Evolutionary conservation across 805 yeast genomes (phyloP), one percentile per base, ranked within the genome.

Genomic region (Lipomyces lipofer): DNA sequence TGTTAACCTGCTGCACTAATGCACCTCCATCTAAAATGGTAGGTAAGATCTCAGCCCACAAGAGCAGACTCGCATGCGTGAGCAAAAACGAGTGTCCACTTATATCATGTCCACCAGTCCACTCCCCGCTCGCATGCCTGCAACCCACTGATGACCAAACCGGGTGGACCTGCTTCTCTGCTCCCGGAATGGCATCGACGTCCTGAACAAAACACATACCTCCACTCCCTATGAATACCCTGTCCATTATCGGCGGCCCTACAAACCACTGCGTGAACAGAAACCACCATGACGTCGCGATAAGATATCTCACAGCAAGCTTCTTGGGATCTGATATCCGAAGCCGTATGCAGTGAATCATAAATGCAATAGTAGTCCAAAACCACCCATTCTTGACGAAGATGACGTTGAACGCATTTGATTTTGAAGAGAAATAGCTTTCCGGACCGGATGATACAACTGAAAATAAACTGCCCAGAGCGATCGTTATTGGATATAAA

Each of bases 71-170:
- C 7, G 88, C 76, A 54, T 85, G 86, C 4, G 85, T 78, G 43
- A 92, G 72, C 39, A 94, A 68, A 64, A 91, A 94, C 1, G 88
- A 85, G 67, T 94, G 99, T 0, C 99, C 99, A 57, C 92, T 85
- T 4, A 98, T 96, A 72, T 94, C 99, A 67, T 89, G 96, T 0
- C 99, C 99, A 0, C 96, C 89, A 6, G 62, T 57, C 94, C 92
- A 86, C 13, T 64, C 54, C 0, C 98, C 85, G 47, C 83, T 89
- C 65, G 79, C 27, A 56, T 66, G 48, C 67, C 94, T 70, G 67
- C 94, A 79, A 1, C 67, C 62, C 1, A 74, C 67, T 0, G 81
- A 72, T 15, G 74, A 63, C 38, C 54, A 52, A 12, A 52, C 43
- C 21, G 33, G 43, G 8, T 47, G 49, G 6, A 58, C 58, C 1